Conservation (phyloP, 176 grass and related monocot species). For the Eragrostis curvula region DNA sequence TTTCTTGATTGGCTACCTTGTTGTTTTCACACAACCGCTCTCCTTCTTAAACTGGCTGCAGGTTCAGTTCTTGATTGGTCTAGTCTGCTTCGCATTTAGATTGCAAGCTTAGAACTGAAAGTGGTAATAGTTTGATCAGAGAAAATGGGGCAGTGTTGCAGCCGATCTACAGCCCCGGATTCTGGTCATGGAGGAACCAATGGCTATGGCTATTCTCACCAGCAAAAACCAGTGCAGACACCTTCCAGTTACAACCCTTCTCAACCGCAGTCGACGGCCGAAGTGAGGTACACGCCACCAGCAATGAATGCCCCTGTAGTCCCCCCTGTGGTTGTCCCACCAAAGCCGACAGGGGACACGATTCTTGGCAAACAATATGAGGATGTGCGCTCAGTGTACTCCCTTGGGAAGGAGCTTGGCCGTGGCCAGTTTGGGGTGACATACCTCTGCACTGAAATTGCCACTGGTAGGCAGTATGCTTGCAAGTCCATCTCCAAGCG, state of each 20-base stretch:
- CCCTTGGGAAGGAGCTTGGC: conserved; percentile 91
- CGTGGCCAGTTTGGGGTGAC: conserved; percentile 97
- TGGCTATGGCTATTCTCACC: conserved; percentile 68
- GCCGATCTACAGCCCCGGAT: conserved; percentile 53
- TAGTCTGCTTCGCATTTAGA: conserved; percentile 2
- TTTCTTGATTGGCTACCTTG: conserved; percentile 6
- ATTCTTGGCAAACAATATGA: conserved; percentile 81
- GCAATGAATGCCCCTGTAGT: conserved; percentile 50
- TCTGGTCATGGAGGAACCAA: conserved; percentile 45
- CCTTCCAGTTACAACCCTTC: conserved; percentile 53
- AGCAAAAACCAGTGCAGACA: conserved; percentile 40
- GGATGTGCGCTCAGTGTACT: conserved; percentile 72
- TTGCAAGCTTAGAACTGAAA: conserved; percentile 37
- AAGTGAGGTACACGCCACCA: conserved; percentile 45
- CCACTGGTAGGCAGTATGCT: conserved; percentile 71
- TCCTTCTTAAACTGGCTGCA: conserved; percentile 36
- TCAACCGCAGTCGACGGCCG: conserved; percentile 32
- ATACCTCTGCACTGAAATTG: conserved; percentile 90
- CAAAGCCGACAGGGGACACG: conserved; percentile 48
- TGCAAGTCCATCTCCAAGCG: conserved; percentile 99
- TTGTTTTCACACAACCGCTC: conserved; percentile 30
- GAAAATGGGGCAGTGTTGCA: conserved; percentile 81
- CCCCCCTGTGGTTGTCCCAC: conserved; percentile 42
- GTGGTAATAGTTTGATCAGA: conserved; percentile 39
- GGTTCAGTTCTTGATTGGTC: conserved; percentile 39